phyloP scores from a whole-genome alignment of 352 stramenopile genomes.

The Globisporangium takayamanum region DNA sequence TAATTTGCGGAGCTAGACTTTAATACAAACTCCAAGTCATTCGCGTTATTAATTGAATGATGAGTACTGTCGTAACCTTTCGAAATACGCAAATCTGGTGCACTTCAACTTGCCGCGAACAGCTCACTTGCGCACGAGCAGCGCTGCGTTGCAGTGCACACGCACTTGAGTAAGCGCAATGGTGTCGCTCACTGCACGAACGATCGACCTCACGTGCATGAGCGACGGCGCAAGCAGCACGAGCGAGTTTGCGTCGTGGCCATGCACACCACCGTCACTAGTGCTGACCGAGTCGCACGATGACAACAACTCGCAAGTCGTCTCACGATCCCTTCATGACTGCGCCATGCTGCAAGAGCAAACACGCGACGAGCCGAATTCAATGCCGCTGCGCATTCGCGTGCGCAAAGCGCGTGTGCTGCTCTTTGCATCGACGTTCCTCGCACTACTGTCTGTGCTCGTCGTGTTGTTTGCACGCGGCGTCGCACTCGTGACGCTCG shows the following conservation, averaged over 20 bases:
- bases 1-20: too few species aligned
- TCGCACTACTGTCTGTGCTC: constrained; percentile 19
- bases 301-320: too few species aligned
- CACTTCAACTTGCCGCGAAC: background rate
- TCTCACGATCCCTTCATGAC: constrained; percentile 16
- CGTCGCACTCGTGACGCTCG: constrained; percentile 19
- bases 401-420: constrained; percentile 19
- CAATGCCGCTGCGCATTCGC: constrained; percentile 22
- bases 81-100: background rate
- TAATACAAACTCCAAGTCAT: too few species aligned
- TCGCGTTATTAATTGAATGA: too few species aligned
- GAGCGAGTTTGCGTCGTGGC: constrained; percentile 4
- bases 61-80: too few species aligned
- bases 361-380: background rate
- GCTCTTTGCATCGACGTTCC: constrained; percentile 15
- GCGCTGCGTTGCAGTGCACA: background rate
- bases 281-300: background rate
- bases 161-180: background rate
- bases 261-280: constrained; percentile 7
- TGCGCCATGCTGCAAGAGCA: constrained; percentile 21
- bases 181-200: too few species aligned
- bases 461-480: constrained; percentile 22
- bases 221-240: background rate
- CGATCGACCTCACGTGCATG: background rate
- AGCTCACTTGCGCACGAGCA: background rate